A percentile compares a stretch with the other conserved stretches of the same genome.
Conservation (phyloP, 257 asterid species). For the Nicotiana obtusifolia region DNA sequence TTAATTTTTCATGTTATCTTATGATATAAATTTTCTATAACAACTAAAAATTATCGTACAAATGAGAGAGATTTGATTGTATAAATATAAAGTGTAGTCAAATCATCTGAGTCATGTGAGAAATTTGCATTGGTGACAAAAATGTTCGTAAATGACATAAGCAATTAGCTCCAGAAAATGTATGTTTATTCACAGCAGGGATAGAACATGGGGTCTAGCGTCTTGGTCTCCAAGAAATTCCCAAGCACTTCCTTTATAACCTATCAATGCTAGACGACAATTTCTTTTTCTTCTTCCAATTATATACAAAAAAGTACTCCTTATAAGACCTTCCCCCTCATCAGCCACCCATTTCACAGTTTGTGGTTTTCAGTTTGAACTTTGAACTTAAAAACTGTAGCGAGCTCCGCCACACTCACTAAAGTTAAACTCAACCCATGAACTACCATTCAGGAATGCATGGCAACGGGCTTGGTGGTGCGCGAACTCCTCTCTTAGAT, state of each 20-base stretch:
- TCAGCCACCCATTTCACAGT: background rate
- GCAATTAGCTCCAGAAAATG: background rate
- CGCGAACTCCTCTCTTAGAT: constrained; percentile 42
- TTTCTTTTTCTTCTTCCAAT: background rate
- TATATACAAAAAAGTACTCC: too few relatives aligned
- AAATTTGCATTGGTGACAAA: background rate
- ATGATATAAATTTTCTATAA: too few relatives aligned
- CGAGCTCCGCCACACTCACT: background rate
- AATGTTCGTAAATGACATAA: background rate
- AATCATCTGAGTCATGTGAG: too few relatives aligned
- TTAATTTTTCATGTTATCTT: too few relatives aligned
- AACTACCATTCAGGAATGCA: constrained; percentile 33
- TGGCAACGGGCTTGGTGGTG: constrained; percentile 46
- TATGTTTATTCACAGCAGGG: background rate
- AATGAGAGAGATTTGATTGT: too few relatives aligned
- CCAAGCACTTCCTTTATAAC: background rate
- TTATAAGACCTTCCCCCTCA: background rate
- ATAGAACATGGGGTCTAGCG: background rate
- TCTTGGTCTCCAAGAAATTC: constrained; percentile 9
- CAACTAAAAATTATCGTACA: accelerated
- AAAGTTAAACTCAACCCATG: background rate
- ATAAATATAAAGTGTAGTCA: too few relatives aligned
- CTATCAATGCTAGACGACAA: background rate
- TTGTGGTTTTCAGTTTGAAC: background rate
- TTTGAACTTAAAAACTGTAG: background rate